Percentiles rank a stretch among this genome's conserved stretches.
These are phyloP conservation scores for Myochromella boudieri DNA, from an alignment of 768 basidiomycete species.

Conservation along the genomic window DNA sequence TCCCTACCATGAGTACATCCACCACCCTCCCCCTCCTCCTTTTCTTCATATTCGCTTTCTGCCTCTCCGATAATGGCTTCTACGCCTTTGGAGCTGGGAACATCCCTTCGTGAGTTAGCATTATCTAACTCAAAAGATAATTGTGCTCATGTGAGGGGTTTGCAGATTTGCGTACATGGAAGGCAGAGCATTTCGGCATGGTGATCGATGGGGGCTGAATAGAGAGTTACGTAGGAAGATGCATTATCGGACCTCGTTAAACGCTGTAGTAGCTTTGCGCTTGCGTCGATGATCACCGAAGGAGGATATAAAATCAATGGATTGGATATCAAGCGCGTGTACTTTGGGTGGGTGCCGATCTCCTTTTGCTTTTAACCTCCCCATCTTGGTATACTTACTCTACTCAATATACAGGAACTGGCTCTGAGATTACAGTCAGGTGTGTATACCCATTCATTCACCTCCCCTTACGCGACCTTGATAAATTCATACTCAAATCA, in stretches of 20 bases:
- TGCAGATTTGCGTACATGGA: conserved; percentile 81
- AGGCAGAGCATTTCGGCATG: conserved; percentile 83
- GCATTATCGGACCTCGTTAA: conserved; percentile 60
- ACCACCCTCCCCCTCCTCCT: conserved; percentile 42
- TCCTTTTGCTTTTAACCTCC: neutral
- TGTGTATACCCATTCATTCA: conserved; percentile 21
- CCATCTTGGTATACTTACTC: conserved; percentile 3
- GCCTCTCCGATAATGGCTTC: conserved; percentile 56
- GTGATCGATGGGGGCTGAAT: too few species aligned
- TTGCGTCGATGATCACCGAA: conserved; percentile 57
- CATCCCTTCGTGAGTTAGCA: conserved; percentile 62
- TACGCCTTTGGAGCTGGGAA: conserved; percentile 85
- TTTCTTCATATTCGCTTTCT: conserved; percentile 53
- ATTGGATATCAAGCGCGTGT: conserved; percentile 82
- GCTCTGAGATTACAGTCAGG: conserved; percentile 87
- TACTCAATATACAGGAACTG: conserved; percentile 63
- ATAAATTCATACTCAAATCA: conserved; percentile 23
- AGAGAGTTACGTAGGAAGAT: conserved; percentile 81
- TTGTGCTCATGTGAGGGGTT: conserved; percentile 10
- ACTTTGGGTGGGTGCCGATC: conserved; percentile 70
- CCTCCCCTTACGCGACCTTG: too few species aligned
- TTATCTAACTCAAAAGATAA: conserved; percentile 11
- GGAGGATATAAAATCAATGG: conserved; percentile 73
- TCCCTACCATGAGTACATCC: too few species aligned
- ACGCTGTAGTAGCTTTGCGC: conserved; percentile 52